Evolutionary conservation across 1,284 basidiomycete species (phyloP), one percentile per base, ranked within the genome.

Genomic region (Ustilago nuda): DNA sequence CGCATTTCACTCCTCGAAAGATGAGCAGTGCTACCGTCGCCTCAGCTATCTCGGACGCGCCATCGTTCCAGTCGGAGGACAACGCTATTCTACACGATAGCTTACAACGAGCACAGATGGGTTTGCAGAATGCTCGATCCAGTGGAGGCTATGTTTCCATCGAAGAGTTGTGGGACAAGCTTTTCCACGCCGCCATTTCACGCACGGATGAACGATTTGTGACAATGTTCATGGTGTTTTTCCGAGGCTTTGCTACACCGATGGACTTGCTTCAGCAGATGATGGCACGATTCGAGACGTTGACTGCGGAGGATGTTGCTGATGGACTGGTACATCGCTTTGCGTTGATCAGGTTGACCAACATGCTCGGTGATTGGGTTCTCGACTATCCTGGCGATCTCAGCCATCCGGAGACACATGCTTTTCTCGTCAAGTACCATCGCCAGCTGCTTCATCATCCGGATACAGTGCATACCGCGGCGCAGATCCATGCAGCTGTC

Each of bases 361-460:
- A 68, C 37, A 80, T 83, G 78, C 72, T 83, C 0, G 75, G 77
- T 37, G 81, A 82, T 30, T 83, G 82, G 82, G 77, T 83, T 59
- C 70, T 76, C 46, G 79, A 82, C 56, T 83, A 83, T 52, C 82
- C 82, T 12, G 82, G 82, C 8, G 82, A 83, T 59, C 75, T 83
- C 3, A 81, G 76, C 46, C 59, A 61, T 2, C 75, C 82, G 1
- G 74, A 81, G 15, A 80, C 82, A 12, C 79, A 76, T 45, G 61
- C 77, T 7, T 45, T 76, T 33, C 63, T 83, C 8, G 46, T 63
- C 27, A 61, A 54, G 17, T 82, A 76, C 58, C 80, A 78, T 60
- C 56, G 68, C 1, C 70, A 66, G 45, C 61, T 83, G 30, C 55
- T 78, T 9, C 64, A 53, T n/a, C 73, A 82, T 37, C 72, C 67